Evolutionary conservation across 371 early-diverging fungal species (phyloP), one percentile per base, ranked within the genome.

Genomic region (Coemansia sp.): DNA sequence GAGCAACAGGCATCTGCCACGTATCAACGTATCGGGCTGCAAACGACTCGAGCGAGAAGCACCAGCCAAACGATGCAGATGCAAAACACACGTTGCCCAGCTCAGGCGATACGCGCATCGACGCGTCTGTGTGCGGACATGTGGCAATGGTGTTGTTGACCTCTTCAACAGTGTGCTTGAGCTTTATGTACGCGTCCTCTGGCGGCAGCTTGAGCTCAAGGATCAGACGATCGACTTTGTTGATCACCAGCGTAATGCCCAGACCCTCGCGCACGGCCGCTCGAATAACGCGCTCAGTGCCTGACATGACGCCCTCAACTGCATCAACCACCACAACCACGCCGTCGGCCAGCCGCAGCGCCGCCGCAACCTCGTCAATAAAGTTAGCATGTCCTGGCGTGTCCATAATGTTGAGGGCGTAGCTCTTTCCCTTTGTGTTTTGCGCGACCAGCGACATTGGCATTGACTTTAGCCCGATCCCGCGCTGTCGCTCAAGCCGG

Each of bases 381-480:
- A 97, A 98, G 69, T 96, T 91, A 29, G 90, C 92, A 67, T 98
- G 99, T 2, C 95, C 99, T n/a, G 99, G 98, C 2, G 97, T 94
- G 71, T 99, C 99, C 51, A 95, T 69, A 11, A 97, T 70, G 70
- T 97, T 95, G 39, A 97, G 75, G n/a, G 95, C 79, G 70, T 93
- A 90, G 46, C 92, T 90, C 70, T 95, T 96, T 28, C 90, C 92
- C 70, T 89, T 90, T 13, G 89, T 80, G 70, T 92, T 90, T 69
- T 90, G 93, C 83, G 96, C 81, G 0, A 96, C 90, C 61, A 98
- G 80, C 6, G 94, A 87, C 80, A 98, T 89, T n/a, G 99, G 97
- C 89, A 89, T 92, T 53, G 89, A 83, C 80, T 98, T 97, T 77
- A 97, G 90, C 67, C 91, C 89, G 26, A 95, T 75, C 48, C 94